Conservation (phyloP, 2,329 filamentous ascomycete genomes). For the Aspergillus unguis region DNA sequence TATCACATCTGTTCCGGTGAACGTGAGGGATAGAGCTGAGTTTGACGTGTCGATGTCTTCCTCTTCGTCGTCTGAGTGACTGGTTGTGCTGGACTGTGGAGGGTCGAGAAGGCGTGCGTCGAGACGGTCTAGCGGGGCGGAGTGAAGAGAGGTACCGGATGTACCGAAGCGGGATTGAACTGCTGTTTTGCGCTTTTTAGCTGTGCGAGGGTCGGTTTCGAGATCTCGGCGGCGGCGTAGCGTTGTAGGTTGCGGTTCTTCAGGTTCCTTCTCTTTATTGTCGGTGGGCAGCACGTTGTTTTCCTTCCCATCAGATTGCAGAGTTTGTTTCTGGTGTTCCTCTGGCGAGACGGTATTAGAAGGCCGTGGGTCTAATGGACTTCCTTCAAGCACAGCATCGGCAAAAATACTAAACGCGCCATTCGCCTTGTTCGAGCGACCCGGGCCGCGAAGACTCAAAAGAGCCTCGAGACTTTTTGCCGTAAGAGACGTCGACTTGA, state of each 20-base stretch:
- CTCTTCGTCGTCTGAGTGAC: conserved; percentile 11
- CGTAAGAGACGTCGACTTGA: conserved; percentile 65
- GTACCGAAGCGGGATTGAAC: conserved; percentile 70
- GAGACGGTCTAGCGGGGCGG: conserved; percentile 45
- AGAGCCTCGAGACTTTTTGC: conserved; percentile 70
- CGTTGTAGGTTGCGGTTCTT: conserved; percentile 10
- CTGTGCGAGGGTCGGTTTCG: conserved; percentile 22
- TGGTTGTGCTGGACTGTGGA: conserved; percentile 9
- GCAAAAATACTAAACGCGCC: conserved; percentile 80
- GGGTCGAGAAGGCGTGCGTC: conserved; percentile 51
- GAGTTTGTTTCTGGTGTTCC: conserved; percentile 23
- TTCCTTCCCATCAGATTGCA: too few species aligned
- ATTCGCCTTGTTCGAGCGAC: conserved; percentile 66
- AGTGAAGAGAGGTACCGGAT: conserved; percentile 41
- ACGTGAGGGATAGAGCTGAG: conserved; percentile 52
- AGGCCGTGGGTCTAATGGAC: conserved; percentile 49
- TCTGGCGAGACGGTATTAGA: conserved; percentile 32
- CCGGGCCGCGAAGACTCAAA: conserved; percentile 65
- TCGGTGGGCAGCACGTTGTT: neutral
- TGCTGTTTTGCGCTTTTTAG: conserved; percentile 59
- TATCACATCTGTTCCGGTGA: conserved; percentile 76
- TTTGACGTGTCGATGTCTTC: conserved; percentile 5
- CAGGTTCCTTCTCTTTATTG: conserved; percentile 15
- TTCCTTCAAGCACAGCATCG: conserved; percentile 55
- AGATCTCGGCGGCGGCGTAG: neutral